Evolutionary conservation across 2,329 filamentous ascomycete species (phyloP), one percentile per base, ranked within the genome.

Genomic region (Trichoderma endophyticum): DNA sequence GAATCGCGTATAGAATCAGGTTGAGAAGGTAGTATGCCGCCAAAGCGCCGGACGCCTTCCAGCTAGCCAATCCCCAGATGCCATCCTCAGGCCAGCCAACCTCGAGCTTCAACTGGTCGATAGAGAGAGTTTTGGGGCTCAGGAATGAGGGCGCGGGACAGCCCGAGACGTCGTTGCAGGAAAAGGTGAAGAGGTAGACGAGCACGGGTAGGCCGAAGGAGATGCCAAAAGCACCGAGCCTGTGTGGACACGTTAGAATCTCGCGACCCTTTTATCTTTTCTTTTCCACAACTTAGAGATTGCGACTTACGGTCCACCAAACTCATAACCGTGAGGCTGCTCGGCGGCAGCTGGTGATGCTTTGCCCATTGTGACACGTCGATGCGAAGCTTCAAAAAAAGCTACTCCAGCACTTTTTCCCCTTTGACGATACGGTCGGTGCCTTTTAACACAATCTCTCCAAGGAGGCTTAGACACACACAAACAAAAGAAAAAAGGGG

Each of bases 111-210:
- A 98, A 84, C 77, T 89, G 88, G 24, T 91, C 88, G 62, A 94
- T 84, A 56, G 90, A 90, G 73, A 97, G 83, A 9, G 88, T 92
- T 71, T 87, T 90, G 36, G 93, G 94, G 75, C 87, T 86, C 48
- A 97, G 87, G 9, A 95, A 86, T 4, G 93, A 94, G 4, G 95
- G 94, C 3, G 93, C 91, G 61, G 95, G 96, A 79, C 96, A 98
- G 72, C 96, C 95, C 9, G 93, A 92, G 74, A 97, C 85, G 81
- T 98, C 95, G 83, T 98, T 98, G 87, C 95, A 98, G 77, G 92
- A 85, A 79, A 98, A 97, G 61, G 91, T 87, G 79, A 95, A 91
- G 77, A 90, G 80, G 83, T 96, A 97, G 76, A 94, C 88, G 75
- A 95, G 86, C 56, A 94, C 73, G 0, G 95, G 95, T 1, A 98